Evolutionary conservation across 2,329 filamentous ascomycete species (phyloP), one percentile per base, ranked within the genome.

Genomic region (Botrytis byssoidea): DNA sequence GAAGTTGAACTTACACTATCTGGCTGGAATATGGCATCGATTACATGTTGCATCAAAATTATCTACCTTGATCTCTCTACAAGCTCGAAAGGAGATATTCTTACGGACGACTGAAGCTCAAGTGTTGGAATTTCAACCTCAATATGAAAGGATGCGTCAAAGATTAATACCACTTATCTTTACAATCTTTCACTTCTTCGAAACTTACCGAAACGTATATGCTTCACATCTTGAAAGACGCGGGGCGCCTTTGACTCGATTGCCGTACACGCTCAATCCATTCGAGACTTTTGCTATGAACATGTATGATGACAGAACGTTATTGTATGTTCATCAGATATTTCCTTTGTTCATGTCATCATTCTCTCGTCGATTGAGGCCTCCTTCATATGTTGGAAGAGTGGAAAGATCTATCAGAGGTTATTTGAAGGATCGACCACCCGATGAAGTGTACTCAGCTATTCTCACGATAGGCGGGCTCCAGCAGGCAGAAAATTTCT

Each of bases 141-240:
- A 91, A 78, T 84, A 86, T 75, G 87, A 89, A 80, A 85, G 89
- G 22, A 91, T 91, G 89, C 87, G 89, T 66, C 87, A 88, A 74
- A 86, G 89, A 68, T 82, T 91, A 14, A 89, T 90, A 72, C 89
- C 89, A 1, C 80, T 91, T 12, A 83, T 91, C 25, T 91, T 91
- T 76, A 90, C 89, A 20, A 84, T 90, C 37, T 91, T 91, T 76
- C 89, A 91, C 79, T 91, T 91, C 78, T 91, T 91, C 79, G 89
- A 91, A 79, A 89, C 85, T 1, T 91, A 90, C 78, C 87, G 89
- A 74, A 85, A 84, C 57, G 82, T 90, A 4, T 88, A 91, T 76
- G 80, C 90, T 12, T 82, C 88, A 76, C 88, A 88, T 74, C 84
- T 91, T 37, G 82, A 83, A 67, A 83, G 87, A 66, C 84, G 88